Base-by-base conservation (phyloP, 1,139 yeast species). In the Blastobotrys raffinosifermentans region DNA sequence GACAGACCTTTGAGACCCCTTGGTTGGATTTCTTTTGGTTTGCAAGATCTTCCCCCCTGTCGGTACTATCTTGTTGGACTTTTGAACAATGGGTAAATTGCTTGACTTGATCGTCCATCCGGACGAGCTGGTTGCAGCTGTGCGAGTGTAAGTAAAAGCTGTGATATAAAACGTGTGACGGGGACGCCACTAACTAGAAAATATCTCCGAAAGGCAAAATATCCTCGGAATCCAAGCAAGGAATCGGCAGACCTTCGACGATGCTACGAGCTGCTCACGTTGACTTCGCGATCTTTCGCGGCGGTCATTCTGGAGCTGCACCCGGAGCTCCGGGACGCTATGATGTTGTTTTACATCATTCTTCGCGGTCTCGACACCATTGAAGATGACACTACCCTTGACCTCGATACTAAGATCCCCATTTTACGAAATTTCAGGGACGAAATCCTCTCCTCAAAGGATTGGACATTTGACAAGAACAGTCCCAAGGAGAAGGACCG, bases 351-450 rank as follows among this genome's bases (percentile, higher is more conserved):
- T 62, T 91, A 91, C 61, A 64, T 91, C 44, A 73, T 87, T 19
- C 67, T 91, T 49, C 73, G 99, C 45, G 98, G 95, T 0, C 73
- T 93, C 53, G 99, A 93, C 58, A 93, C 99, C 2, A 73, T 93
- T 41, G 99, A 93, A 61, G 99, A 93, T 61, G 99, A 93, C 57
- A 91, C 89, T 94, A 73, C 91, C 7, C 64, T 93, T 41, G 79
- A 76, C 42, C 77, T 85, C 5, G 70, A 70, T 16, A 54, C 75
- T 43, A 91, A 91, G 62, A 67, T 87, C 19, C 89, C 94, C 1
- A 58, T 89, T 41, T 70, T 93, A 49, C 73, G 93, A 45, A 53
- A 59, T 2, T 93, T 93, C 60, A 70, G 79, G 55, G 63, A 72
- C 22, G 77, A 81, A 47, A 44, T 48, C 6, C 69, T 91, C 47